phyloP scores from a whole-genome alignment of 169 alveolate species.

The Plasmodium relictum region DNA sequence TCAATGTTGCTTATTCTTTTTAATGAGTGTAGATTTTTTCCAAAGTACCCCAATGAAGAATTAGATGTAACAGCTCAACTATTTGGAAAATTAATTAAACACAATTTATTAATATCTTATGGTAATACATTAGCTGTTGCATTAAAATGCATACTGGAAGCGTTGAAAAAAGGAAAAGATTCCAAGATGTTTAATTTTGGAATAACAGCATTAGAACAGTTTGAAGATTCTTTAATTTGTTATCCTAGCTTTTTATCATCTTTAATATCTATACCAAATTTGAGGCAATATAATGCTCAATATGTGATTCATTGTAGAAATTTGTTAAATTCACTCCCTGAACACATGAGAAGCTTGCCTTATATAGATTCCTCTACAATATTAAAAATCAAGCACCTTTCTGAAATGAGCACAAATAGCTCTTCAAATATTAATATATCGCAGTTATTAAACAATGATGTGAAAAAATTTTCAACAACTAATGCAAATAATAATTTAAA shows the following conservation, averaged over 20 bases:
- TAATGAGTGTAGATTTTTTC: constrained; percentile 90
- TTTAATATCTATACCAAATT: constrained; percentile 26
- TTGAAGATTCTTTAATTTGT: constrained; percentile 83
- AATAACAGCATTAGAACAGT: constrained; percentile 86
- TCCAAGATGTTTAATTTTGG: constrained; percentile 87
- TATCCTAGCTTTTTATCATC: constrained; percentile 85
- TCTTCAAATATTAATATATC: constrained; percentile 15
- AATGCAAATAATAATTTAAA: constrained; percentile 23
- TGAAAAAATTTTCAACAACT: constrained; percentile 10
- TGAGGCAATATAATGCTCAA: constrained; percentile 63
- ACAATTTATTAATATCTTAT: constrained; percentile 80
- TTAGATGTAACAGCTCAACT: constrained; percentile 89
- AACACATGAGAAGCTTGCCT: constrained; percentile 57
- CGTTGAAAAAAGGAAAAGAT: constrained; percentile 82
- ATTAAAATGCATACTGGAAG: constrained; percentile 84
- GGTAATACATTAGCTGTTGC: constrained; percentile 83
- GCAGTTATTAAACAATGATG: constrained; percentile 20
- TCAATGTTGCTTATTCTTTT: constrained; percentile 87
- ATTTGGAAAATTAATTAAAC: constrained; percentile 87
- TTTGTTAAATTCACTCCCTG: constrained; percentile 52
- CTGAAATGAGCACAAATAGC: constrained; percentile 25
- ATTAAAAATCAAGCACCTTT: constrained; percentile 50
- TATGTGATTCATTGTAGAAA: constrained; percentile 44
- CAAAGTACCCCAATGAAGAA: constrained; percentile 90
- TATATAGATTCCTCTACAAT: constrained; percentile 75